A percentile compares a stretch with the other conserved stretches of the same genome.
phyloP scores from a whole-genome alignment of 257 asterid species.

The Solanum tacnaense region DNA sequence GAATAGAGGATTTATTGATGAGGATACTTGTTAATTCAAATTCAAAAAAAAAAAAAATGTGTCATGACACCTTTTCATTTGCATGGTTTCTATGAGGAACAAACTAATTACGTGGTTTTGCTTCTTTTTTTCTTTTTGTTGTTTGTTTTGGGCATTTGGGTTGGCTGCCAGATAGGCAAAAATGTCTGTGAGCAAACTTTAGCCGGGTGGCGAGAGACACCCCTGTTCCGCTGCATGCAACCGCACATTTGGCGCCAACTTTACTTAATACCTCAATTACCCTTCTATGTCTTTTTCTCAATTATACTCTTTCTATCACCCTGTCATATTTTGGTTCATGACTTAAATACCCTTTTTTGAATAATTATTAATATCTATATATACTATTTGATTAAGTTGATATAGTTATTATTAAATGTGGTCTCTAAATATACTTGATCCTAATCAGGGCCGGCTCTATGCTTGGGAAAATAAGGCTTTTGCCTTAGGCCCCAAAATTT shows the following conservation, averaged over 20 bases:
- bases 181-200: neutral
- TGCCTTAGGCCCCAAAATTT: too few species aligned
- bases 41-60: neutral
- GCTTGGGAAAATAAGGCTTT: too few species aligned
- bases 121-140: neutral
- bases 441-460: too few species aligned
- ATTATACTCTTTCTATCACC: neutral
- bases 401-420: neutral
- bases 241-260: conserved; percentile 15
- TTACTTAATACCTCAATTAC: neutral
- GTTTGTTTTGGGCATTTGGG: neutral
- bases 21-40: neutral
- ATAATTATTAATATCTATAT: neutral
- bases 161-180: neutral
- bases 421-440: too few species aligned
- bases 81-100: neutral
- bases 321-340: neutral
- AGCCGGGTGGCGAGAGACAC: conserved; percentile 17
- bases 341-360: neutral
- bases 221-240: conserved; percentile 17
- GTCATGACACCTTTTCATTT: neutral
- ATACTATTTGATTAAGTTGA: neutral
- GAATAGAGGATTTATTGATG: neutral
- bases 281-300: neutral
- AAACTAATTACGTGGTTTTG: neutral